Evolutionary conservation across 208 protist genomes (phyloP), one percentile per base, ranked within the genome.

Genomic region (Tritrichomonas musculus): DNA sequence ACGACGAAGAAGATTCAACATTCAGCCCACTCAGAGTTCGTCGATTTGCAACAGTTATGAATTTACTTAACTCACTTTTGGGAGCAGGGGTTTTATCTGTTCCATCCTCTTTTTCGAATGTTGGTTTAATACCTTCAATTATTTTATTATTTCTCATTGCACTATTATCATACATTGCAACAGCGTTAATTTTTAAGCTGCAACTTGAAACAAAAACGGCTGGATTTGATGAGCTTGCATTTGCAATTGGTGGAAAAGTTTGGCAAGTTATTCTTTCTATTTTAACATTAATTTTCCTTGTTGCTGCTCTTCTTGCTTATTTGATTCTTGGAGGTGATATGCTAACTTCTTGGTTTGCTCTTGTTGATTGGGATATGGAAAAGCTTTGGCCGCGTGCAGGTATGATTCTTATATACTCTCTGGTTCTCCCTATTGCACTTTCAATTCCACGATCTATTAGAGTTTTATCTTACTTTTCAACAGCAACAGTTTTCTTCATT

Each of bases 401-500:
- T 14, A 50, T 47, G 41, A 82, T 50, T 8, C 30, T 82, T 9
- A 44, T 36, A 50, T 82, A 82, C 30, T 82, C 73, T 22, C 2
- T 75, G 17, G 20, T 82, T 20, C 33, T 82, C 41, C 73, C 73
- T 9, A 36, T 82, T 30, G 73, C 73, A 25, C 50, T 82, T 8
- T 53, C 73, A 17, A 82, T 82, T 30, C 73, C 73, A n/a, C 33
- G 73, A 11, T 50, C 33, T 47, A 82, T 82, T 20, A 82, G 22
- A 47, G 47, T 82, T 20, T 53, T 82, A 30, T 50, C 41, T n/a
- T 82, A 50, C 30, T 82, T 47, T 30, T 50, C 41, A n/a, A 82
- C 73, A n/a, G 73, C 73, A 9, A 82, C 73, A n/a, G 73, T 82
- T 53, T 82, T 82, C 73, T 50, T 82, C 41, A 82, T 82, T 30